Evolutionary conservation across 768 basidiomycete species (phyloP).

Genomic region (Trametes coccinea): DNA sequence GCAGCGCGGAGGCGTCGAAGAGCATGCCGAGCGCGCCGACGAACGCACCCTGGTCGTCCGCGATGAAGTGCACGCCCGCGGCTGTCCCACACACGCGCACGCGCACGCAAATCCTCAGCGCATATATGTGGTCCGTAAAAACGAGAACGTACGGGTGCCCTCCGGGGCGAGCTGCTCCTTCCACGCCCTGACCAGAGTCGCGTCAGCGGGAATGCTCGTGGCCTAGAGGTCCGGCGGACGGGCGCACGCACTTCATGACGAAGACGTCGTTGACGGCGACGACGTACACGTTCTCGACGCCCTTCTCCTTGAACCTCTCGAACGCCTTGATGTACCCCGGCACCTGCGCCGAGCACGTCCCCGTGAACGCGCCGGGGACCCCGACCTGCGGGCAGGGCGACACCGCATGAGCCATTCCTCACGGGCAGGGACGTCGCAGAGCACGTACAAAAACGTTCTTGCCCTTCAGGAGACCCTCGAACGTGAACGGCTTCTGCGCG

Average conservation of each 20-base stretch:
- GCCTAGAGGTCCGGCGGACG: not conserved
- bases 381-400: slow-evolving; percentile 47
- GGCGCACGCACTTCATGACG: slow-evolving; percentile 46
- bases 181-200: slow-evolving; percentile 52
- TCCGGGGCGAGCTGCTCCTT: slow-evolving; percentile 58
- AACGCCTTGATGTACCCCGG: slow-evolving; percentile 63
- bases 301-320: slow-evolving; percentile 74
- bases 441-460: slow-evolving; percentile 59
- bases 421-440: not conserved
- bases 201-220: not conserved
- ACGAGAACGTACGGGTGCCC: slow-evolving; percentile 50
- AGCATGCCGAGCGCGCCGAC: slow-evolving; percentile 43
- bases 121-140: slow-evolving; percentile 30
- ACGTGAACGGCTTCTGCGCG: slow-evolving; percentile 41
- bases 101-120: not conserved
- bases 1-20: slow-evolving; percentile 49
- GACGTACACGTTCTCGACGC: slow-evolving; percentile 68
- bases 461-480: slow-evolving; percentile 47
- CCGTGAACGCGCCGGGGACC: slow-evolving; percentile 78
- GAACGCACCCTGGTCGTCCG: slow-evolving; percentile 58
- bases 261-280: slow-evolving; percentile 81
- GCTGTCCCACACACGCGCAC: slow-evolving; percentile 20
- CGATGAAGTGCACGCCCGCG: slow-evolving; percentile 38
- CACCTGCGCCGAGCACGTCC: slow-evolving; percentile 66
- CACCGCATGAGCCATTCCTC: not conserved